Conservation (phyloP, 257 asterid genomes). For the Asclepias syriaca region DNA sequence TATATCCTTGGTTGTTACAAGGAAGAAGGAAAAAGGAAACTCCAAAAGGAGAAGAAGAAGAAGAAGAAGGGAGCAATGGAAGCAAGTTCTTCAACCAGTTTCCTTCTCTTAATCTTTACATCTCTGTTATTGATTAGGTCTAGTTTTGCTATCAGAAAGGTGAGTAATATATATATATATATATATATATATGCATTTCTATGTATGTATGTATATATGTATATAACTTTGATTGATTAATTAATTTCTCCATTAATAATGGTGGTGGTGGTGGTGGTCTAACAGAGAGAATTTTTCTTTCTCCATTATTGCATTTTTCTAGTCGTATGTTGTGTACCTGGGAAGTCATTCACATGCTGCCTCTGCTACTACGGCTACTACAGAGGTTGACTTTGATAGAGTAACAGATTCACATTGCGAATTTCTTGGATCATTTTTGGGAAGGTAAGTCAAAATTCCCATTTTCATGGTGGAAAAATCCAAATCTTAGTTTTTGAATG, state of each 20-base stretch:
- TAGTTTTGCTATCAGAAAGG: conserved; percentile 73
- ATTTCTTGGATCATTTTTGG: conserved; percentile 76
- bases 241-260: too few relatives aligned
- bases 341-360: conserved; percentile 80
- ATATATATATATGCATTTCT: conserved; percentile 5
- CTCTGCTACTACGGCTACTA: neutral
- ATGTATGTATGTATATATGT: too few relatives aligned
- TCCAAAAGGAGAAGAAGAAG: neutral
- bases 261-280: neutral
- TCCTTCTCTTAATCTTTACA: conserved; percentile 40
- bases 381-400: conserved; percentile 47
- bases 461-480: neutral
- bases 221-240: neutral
- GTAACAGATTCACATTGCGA: conserved; percentile 60
- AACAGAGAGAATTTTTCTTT: neutral
- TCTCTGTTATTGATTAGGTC: conserved; percentile 44
- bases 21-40: conserved; percentile 6
- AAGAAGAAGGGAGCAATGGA: conserved; percentile 38
- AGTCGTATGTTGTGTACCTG: conserved; percentile 87
- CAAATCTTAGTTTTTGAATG: neutral
- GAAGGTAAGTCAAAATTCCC: conserved; percentile 40
- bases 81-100: conserved; percentile 33
- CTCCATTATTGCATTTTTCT: conserved; percentile 1
- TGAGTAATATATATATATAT: conserved; percentile 12
- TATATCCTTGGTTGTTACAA: neutral